Evolutionary conservation across 306 rosid genomes (phyloP), one percentile per base, ranked within the genome.

Genomic region (Rosa lucieae): DNA sequence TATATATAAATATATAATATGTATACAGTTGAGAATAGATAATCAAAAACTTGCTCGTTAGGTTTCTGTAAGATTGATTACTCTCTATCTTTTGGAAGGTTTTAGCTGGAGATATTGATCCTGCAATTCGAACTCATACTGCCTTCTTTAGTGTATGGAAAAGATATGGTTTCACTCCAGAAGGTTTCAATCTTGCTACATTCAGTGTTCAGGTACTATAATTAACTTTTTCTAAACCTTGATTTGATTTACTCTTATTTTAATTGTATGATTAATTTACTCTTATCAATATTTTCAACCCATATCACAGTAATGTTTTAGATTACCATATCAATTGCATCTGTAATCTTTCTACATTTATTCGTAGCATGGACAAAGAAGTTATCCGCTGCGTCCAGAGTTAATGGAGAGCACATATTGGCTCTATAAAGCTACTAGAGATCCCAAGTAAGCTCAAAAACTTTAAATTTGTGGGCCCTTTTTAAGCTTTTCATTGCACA

Each of bases 61-160:
- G 59, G 46, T 63, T 65, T 75, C 72, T 77, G 49, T 86, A 76
- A 77, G 73, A 76, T 74, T 66, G 66, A 79, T 80, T 63, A 39
- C 78, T 42, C 78, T 42, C 59, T 47, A 14, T 78, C 72, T 85
- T 84, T 86, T 87, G 78, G 84, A 89, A 94, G 99, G 99, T 94
- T 85, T 87, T 94, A 85, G 99, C 99, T 17, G 99, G 99, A 84
- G 99, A 94, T 81, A 79, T 92, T 43, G 90, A 82, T 83, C 97
- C 99, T 83, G 99, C 99, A 84, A 89, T 91, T 83, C 97, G 94
- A 79, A 86, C 99, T 37, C 99, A 94, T 87, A 83, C 85, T 78
- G 97, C 99, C 73, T 94, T 94, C 91, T 87, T 92, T 86, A 94
- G 97, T 78, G 99, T 94, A 62, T 94, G 99, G 99, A 94, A 85